Evolutionary conservation across 2,329 filamentous ascomycete species (phyloP).

Genomic region (Cadophora gregata): DNA sequence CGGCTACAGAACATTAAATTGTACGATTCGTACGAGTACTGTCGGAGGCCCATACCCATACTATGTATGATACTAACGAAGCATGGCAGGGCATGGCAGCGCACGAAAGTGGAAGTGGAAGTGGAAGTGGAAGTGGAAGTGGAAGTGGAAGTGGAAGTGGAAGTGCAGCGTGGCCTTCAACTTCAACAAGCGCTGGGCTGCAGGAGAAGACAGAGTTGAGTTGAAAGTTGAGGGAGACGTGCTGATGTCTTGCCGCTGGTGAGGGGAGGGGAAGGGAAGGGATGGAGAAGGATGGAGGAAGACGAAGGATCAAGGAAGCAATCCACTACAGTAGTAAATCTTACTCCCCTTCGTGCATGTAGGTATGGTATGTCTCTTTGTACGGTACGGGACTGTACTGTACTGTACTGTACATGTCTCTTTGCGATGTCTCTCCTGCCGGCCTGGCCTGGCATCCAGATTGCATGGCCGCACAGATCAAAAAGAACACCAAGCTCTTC

Average conservation of each 20-base stretch:
- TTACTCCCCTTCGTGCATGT: neutral
- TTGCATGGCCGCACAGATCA: constrained; percentile 12
- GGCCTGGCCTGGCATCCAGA: neutral
- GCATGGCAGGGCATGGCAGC: constrained; percentile 3
- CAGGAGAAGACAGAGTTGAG: no score
- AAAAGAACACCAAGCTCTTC: constrained; percentile 13
- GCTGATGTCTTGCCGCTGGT: constrained; percentile 4
- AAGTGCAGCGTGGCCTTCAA: neutral
- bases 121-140: no score
- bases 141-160: no score
- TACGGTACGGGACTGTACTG: no score
- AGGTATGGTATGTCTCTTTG: no score
- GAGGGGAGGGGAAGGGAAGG: neutral
- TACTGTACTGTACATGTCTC: no score
- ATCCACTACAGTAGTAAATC: neutral
- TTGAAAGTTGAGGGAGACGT: neutral
- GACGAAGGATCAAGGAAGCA: neutral
- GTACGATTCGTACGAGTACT: neutral
- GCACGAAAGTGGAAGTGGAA: no score
- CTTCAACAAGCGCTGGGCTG: neutral
- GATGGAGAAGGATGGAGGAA: neutral
- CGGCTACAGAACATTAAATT: constrained; percentile 19
- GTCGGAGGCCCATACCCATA: no score
- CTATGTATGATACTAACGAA: no score
- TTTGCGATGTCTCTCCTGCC: neutral